phyloP scores from a whole-genome alignment of 768 basidiomycete genomes.

The Polyporus arcularius region DNA sequence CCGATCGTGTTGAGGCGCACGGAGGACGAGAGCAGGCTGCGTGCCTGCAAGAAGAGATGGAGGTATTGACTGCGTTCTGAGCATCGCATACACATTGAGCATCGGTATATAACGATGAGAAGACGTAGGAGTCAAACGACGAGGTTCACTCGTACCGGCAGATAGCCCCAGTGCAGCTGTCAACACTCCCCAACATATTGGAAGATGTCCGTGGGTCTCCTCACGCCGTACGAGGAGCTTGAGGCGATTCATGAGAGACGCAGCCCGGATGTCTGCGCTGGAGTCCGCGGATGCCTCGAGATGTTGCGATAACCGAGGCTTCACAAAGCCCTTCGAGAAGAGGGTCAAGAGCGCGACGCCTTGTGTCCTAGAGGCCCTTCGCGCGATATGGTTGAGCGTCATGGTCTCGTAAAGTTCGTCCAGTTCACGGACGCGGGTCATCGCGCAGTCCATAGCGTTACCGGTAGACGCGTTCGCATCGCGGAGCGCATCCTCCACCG shows the following conservation, averaged over 20 bases:
- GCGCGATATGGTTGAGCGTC: constrained; percentile 87
- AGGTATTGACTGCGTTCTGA: constrained; percentile 83
- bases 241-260: constrained; percentile 58
- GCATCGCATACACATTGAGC: background rate
- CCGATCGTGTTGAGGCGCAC: constrained; percentile 91
- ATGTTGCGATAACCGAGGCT: constrained; percentile 40
- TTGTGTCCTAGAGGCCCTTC: constrained; percentile 87
- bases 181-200: constrained; percentile 88
- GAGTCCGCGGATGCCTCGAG: background rate
- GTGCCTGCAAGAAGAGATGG: constrained; percentile 90
- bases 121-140: background rate
- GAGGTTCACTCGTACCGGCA: constrained; percentile 51
- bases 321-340: constrained; percentile 78
- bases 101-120: background rate
- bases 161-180: constrained; percentile 75
- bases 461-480: background rate
- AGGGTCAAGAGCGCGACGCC: constrained; percentile 91
- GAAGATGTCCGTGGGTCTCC: constrained; percentile 77
- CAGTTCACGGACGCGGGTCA: constrained; percentile 45
- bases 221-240: constrained; percentile 70
- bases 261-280: constrained; percentile 25
- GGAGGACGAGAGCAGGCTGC: constrained; percentile 87
- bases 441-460: background rate
- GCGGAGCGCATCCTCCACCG: constrained; percentile 28
- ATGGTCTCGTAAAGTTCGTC: constrained; percentile 83